These are phyloP conservation scores for Debaryomycetaceae sp. DNA, from an alignment of 1,139 yeast species.

Conservation along the genomic window DNA sequence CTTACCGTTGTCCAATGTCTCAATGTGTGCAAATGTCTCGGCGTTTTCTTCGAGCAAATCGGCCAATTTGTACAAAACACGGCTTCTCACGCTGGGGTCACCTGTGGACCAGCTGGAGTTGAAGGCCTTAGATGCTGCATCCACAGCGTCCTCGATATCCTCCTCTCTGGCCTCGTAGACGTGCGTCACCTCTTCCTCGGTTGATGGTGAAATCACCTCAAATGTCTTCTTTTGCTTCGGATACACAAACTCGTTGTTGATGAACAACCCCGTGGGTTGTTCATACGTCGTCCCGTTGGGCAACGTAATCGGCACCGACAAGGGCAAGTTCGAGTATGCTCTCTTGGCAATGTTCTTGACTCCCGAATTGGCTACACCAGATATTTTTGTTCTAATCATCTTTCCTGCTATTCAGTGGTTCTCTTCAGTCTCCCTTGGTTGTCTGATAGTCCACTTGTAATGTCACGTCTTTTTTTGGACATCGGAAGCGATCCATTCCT, in stretches of 20 bases:
- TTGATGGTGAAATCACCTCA: slow-evolving; percentile 60
- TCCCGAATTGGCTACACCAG: slow-evolving; percentile 4
- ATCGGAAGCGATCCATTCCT: background rate
- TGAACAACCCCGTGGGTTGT: slow-evolving; percentile 68
- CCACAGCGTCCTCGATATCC: slow-evolving; percentile 78
- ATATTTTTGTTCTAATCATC: slow-evolving; percentile 9
- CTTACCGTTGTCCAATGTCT: slow-evolving; percentile 79
- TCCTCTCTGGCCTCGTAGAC: slow-evolving; percentile 65
- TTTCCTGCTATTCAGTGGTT: too few relatives aligned
- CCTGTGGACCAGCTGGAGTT: slow-evolving; percentile 32
- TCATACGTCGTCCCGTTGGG: slow-evolving; percentile 48
- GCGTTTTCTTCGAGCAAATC: slow-evolving; percentile 58
- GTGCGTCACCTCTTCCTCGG: slow-evolving; percentile 61
- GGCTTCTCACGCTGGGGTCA: slow-evolving; percentile 50
- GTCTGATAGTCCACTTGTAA: too few relatives aligned
- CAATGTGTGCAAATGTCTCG: slow-evolving; percentile 63
- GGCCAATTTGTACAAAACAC: slow-evolving; percentile 54
- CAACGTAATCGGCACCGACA: slow-evolving; percentile 47
- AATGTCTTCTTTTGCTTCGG: slow-evolving; percentile 52
- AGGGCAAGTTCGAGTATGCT: slow-evolving; percentile 27
- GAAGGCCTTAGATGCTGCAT: slow-evolving; percentile 74
- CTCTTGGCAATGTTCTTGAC: slow-evolving; percentile 4
- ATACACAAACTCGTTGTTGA: slow-evolving; percentile 45
- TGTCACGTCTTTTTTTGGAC: too few relatives aligned
- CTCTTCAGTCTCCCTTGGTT: too few relatives aligned